Conservation (phyloP, 2,329 filamentous ascomycete genomes). For the Phyllosticta citribraziliensis region DNA sequence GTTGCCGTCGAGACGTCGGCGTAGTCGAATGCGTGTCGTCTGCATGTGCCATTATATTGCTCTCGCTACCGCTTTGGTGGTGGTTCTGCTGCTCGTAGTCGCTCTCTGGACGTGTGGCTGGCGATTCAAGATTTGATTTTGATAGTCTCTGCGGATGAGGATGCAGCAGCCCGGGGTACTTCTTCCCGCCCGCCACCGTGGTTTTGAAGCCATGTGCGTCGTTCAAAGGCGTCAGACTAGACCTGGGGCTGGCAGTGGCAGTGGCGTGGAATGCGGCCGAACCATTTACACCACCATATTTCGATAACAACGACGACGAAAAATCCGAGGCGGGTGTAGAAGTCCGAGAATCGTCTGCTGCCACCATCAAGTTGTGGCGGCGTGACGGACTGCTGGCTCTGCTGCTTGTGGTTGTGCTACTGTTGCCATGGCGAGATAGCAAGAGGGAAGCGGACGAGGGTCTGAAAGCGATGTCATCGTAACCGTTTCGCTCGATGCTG, state of each 20-base stretch:
- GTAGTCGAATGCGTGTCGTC: neutral
- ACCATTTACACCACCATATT: neutral
- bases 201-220: too few species aligned
- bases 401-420: neutral
- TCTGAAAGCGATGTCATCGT: conserved; percentile 10
- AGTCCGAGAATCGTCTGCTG: neutral
- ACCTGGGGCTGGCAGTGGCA: neutral
- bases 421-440: neutral
- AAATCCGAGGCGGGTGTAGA: neutral
- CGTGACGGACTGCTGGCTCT: neutral
- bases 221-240: neutral
- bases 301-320: neutral
- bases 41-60: neutral
- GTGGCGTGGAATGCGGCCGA: neutral
- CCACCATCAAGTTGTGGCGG: neutral
- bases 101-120: neutral
- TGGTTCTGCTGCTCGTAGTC: neutral
- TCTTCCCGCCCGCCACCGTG: neutral
- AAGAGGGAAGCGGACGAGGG: neutral
- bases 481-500: conserved; percentile 22
- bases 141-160: neutral
- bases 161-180: neutral
- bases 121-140: neutral
- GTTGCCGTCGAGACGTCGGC: neutral
- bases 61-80: neutral